Percentiles rank a stretch among this genome's conserved stretches.
Conservation (phyloP, 108 stramenopile genomes). For the Stephanodiscus triporus region DNA sequence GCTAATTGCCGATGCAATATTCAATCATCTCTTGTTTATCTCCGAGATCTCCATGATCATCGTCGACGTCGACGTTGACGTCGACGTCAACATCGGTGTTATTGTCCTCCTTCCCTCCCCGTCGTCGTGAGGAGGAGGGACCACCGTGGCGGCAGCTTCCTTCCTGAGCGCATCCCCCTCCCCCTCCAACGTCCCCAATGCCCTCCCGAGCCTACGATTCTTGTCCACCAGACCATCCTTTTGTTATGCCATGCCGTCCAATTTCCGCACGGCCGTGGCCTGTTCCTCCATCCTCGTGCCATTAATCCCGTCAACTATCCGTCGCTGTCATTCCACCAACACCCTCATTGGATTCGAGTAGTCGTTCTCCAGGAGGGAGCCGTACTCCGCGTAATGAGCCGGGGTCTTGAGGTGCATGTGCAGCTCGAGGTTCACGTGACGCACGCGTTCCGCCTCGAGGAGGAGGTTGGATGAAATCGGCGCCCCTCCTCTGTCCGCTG, state of each 20-base stretch:
- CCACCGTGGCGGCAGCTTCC: neutral
- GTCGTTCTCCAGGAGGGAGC: slow-evolving; percentile 30
- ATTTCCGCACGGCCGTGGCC: slow-evolving; percentile 27
- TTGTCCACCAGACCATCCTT: slow-evolving; percentile 58
- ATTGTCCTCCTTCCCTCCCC: neutral
- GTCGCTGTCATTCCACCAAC: slow-evolving; percentile 46
- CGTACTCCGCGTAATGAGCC: slow-evolving; percentile 52
- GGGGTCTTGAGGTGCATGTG: slow-evolving; percentile 54
- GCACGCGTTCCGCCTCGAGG: slow-evolving; percentile 61
- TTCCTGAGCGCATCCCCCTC: slow-evolving; percentile 37
- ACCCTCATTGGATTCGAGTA: slow-evolving; percentile 21
- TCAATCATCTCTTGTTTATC: neutral
- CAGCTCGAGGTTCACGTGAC: slow-evolving; percentile 63
- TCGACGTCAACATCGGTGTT: too few relatives aligned
- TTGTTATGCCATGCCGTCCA: slow-evolving; percentile 48
- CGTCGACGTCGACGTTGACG: neutral
- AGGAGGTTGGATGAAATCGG: slow-evolving; percentile 38
- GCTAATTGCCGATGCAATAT: too few relatives aligned
- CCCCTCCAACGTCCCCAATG: slow-evolving; percentile 49
- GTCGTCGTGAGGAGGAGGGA: neutral
- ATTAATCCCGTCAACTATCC: slow-evolving; percentile 71
- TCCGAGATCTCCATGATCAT: neutral
- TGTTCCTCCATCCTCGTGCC: slow-evolving; percentile 67
- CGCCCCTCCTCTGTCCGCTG: too few relatives aligned
- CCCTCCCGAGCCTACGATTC: slow-evolving; percentile 60